Base-by-base conservation (phyloP, 768 basidiomycete genomes). In the Mycena rosella region DNA sequence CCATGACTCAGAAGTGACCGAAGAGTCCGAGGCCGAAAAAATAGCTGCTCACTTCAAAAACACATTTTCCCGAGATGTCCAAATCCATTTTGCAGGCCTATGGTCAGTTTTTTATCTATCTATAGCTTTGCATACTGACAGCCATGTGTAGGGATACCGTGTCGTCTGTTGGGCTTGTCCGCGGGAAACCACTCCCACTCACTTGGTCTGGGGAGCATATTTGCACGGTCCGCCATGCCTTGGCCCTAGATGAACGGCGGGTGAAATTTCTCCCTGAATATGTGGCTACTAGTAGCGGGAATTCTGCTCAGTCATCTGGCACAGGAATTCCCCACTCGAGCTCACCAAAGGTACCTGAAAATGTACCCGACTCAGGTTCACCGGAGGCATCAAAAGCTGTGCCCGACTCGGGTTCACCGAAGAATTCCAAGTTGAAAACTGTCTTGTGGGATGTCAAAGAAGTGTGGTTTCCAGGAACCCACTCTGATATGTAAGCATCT, bases 201-300 rank as follows among this genome's bases (percentile, higher is more conserved):
- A 60, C 59, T 17, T 60, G n/a, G 18, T 51, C 60, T n/a, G 48
- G 49, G 26, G 7, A 52, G 38, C 60, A 61, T 30, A 61, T 61
- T 52, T 61, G 60, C 34, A 52, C 18, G 30, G 22, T 61, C n/a
- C 60, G 60, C 18, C 49, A 61, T 61, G 60, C 60, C 1, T 11
- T 61, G 60, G 48, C 60, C 17, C 42, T 61, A 49, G 60, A 61
- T 52, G 60, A 61, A 42, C 60, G 40, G 13, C 60, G 60, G 2
- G 60, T 61, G 20, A 51, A 32, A 42, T 61, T 61, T 38, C 60
- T 61, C 8, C 60, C 60, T 18, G 60, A 61, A 61, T 61, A 61
- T 36, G 59, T 60, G 2, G 59, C 4, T 7, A 34, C 11, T 34
- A 11, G 11, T 11, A 36, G 49, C 17, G 51, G 60, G n/a, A 10